Base-by-base conservation (phyloP, 176 grass and related monocot genomes). In the Musa troglodytarum region DNA sequence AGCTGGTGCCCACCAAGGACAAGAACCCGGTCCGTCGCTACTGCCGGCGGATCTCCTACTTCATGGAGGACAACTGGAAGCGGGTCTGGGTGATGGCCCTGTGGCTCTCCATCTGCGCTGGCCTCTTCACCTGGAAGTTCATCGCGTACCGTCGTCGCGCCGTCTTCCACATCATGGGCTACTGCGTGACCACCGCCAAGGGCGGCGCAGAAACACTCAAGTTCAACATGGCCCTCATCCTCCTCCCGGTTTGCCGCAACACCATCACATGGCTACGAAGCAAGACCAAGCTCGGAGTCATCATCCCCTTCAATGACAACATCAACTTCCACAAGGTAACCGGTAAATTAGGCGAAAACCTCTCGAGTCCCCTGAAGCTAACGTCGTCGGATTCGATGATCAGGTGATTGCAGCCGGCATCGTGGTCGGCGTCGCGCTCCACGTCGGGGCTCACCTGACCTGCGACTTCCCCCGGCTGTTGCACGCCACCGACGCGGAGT, bases 11-110 rank as follows among this genome's bases (percentile, higher is more conserved):
- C 0, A 54, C 82, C 8, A 72, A 66, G 2, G 80, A 87, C 71
- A 10, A 23, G 15, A 87, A 87, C 76, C 80, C 88, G 20, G 20
- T 93, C 56, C 75, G 82, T 10, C 81, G 94, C 8, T 77, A 63
- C 58, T 29, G 79, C 53, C 72, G 72, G 29, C 52, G 17, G 49
- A 4, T 78, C 1, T 10, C 5, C 50, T 98, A 98, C 86, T 98
- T 98, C 88, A 50, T 91, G 69, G 94, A 98, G 84, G 94, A 93
- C 84, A 93, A 93, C 83, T 93, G 94, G 94, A 98, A 98, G 81
- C 85, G 94, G 4, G 84, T 93, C 1, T 98, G 90, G 94, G 84
- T 93, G 13, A 76, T 93, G 82, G n/a, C 78, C 11, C 82, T 98
- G 12, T 98, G 94, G 94, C 84, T 98, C 10, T 8, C 77, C 53